phyloP scores from a whole-genome alignment of 805 yeast species.

The Geotrichum ghanense region DNA sequence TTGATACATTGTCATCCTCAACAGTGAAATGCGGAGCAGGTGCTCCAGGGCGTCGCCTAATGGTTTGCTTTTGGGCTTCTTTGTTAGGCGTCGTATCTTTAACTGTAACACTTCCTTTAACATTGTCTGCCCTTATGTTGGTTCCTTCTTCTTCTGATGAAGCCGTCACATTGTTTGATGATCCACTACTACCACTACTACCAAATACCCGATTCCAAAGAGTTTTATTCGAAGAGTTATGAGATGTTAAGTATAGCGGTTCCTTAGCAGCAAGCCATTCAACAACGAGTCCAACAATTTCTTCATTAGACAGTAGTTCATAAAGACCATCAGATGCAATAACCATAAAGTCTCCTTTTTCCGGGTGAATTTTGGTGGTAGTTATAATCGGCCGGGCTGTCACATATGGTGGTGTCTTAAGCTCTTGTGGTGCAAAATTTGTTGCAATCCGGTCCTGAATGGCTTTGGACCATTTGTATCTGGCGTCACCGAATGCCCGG shows the following conservation, averaged over 20 bases:
- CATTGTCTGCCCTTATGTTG: conserved; percentile 2
- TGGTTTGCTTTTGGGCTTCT: conserved; percentile 55
- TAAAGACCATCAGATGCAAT: conserved; percentile 91
- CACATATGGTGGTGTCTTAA: conserved; percentile 90
- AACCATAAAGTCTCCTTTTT: conserved; percentile 73
- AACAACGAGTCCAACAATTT: conserved; percentile 82
- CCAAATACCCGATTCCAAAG: conserved; percentile 2
- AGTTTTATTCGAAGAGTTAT: conserved; percentile 4
- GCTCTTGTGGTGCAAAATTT: conserved; percentile 54
- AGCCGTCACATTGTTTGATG: too few relatives aligned
- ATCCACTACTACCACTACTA: conserved; percentile 1
- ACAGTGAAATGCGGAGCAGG: conserved; percentile 25
- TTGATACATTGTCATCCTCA: conserved; percentile 81
- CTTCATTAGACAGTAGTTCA: conserved; percentile 86
- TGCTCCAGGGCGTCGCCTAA: conserved; percentile 33
- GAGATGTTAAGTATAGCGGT: conserved; percentile 24
- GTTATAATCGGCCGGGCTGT: conserved; percentile 93
- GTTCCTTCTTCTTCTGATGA: conserved; percentile 6
- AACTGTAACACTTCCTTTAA: conserved; percentile 13
- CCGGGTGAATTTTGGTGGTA: conserved; percentile 60
- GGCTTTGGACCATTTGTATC: conserved; percentile 72
- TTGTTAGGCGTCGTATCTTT: conserved; percentile 35
- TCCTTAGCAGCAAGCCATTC: conserved; percentile 81
- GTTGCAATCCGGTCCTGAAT: conserved; percentile 65
- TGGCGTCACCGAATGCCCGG: conserved; percentile 94